phyloP scores from a whole-genome alignment of 768 basidiomycete genomes.

The Naganishia antarctica region DNA sequence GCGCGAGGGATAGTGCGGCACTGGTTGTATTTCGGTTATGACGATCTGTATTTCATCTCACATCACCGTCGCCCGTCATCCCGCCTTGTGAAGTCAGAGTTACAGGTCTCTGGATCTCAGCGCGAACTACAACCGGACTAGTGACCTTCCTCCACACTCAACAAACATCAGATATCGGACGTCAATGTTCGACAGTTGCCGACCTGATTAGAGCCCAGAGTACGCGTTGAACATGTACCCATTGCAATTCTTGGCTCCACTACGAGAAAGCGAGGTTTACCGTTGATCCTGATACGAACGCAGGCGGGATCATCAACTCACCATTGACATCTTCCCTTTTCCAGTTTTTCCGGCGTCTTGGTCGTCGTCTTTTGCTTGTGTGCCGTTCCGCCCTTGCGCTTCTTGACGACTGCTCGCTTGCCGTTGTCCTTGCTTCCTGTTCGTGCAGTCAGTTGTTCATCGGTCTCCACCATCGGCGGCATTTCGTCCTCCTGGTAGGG shows the following conservation, averaged over 20 bases:
- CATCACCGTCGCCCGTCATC: background rate
- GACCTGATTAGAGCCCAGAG: slow-evolving; percentile 1
- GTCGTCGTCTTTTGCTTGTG: slow-evolving; percentile 9
- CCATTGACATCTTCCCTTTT: slow-evolving; percentile 15
- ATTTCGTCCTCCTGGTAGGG: slow-evolving; percentile 5
- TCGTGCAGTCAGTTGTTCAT: slow-evolving; percentile 15
- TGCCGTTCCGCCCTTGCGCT: slow-evolving; percentile 21
- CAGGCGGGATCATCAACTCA: background rate
- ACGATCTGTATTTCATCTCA: too few relatives aligned
- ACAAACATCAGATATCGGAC: too few relatives aligned
- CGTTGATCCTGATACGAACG: too few relatives aligned
- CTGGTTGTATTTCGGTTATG: background rate
- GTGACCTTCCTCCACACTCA: too few relatives aligned
- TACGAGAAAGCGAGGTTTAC: background rate
- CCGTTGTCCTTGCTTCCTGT: slow-evolving; percentile 5
- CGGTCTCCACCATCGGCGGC: slow-evolving; percentile 9
- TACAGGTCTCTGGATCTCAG: too few relatives aligned
- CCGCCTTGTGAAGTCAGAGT: too few relatives aligned
- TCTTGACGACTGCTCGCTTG: slow-evolving; percentile 11
- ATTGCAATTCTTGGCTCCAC: slow-evolving; percentile 10
- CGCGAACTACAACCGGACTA: too few relatives aligned
- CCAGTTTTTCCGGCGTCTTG: slow-evolving; percentile 15
- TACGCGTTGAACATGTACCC: slow-evolving; percentile 21
- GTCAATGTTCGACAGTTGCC: too few relatives aligned
- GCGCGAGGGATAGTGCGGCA: background rate